phyloP scores from a whole-genome alignment of 179 eudicot species.

The Nepenthes alata region DNA sequence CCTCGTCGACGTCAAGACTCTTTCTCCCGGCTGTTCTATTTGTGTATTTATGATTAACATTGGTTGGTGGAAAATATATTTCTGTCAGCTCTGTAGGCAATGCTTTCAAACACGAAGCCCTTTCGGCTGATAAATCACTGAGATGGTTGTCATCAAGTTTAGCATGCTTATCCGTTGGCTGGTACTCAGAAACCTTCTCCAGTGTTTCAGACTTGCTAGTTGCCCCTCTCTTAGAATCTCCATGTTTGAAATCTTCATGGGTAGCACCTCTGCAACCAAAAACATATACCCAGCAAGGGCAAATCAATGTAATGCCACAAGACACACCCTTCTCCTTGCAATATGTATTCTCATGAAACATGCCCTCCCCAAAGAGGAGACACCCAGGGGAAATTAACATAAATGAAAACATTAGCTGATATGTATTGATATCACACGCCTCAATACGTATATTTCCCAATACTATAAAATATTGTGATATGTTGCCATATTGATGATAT shows the following conservation, averaged over 20 bases:
- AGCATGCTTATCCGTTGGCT: slow-evolving; percentile 42
- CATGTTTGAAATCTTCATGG: slow-evolving; percentile 23
- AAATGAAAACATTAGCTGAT: too few relatives aligned
- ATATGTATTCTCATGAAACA: not conserved
- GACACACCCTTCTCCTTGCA: not conserved
- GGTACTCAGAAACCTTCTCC: slow-evolving; percentile 36
- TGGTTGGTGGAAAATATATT: slow-evolving; percentile 54
- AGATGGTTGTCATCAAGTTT: slow-evolving; percentile 42
- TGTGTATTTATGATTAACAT: slow-evolving; percentile 41
- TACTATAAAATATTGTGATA: too few relatives aligned
- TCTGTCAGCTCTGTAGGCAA: slow-evolving; percentile 47
- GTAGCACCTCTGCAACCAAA: slow-evolving; percentile 25
- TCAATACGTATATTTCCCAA: too few relatives aligned
- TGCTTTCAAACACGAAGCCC: slow-evolving; percentile 27
- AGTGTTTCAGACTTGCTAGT: slow-evolving; percentile 22
- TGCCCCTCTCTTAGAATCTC: slow-evolving; percentile 38
- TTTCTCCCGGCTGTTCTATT: slow-evolving; percentile 46
- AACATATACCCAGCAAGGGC: slow-evolving; percentile 4
- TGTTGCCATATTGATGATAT: too few relatives aligned
- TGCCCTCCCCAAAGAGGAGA: too few relatives aligned
- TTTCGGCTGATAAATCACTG: slow-evolving; percentile 44
- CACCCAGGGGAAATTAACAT: too few relatives aligned
- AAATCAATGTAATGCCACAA: not conserved
- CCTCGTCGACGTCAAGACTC: slow-evolving; percentile 59
- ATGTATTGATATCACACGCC: too few relatives aligned